Percentiles rank a stretch among this genome's conserved stretches.
Evolutionary conservation across 352 stramenopile genomes (phyloP).

Genomic region (Globisporangium apiculatum): DNA sequence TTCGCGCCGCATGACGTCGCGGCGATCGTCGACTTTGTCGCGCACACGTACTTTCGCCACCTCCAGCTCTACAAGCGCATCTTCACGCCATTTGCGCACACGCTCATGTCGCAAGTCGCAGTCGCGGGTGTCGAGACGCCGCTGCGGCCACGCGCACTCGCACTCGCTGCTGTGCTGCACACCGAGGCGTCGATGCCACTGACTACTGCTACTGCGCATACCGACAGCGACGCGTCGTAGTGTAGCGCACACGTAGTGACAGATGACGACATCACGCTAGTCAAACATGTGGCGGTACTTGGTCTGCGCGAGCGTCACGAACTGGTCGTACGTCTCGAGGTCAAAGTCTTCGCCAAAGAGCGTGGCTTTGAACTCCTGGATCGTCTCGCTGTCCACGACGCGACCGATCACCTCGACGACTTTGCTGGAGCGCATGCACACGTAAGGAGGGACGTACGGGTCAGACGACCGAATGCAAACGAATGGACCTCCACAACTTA

Average conservation of each 20-base stretch:
- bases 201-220: too few relatives aligned
- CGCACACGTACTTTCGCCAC: conserved; percentile 76
- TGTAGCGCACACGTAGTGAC: neutral
- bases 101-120: conserved; percentile 37
- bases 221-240: neutral
- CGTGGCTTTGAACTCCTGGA: conserved; percentile 84
- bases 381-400: conserved; percentile 56
- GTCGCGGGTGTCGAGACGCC: conserved; percentile 42
- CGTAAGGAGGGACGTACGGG: too few relatives aligned
- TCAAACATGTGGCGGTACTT: conserved; percentile 73
- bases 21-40: conserved; percentile 63
- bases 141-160: conserved; percentile 22
- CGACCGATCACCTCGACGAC: conserved; percentile 81
- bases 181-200: neutral
- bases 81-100: conserved; percentile 59
- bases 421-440: conserved; percentile 30
- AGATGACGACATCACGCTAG: conserved; percentile 17
- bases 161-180: conserved; percentile 31
- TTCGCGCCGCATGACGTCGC: conserved; percentile 45
- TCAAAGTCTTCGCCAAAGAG: conserved; percentile 80
- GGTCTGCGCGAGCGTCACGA: conserved; percentile 63
- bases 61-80: conserved; percentile 77
- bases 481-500: neutral
- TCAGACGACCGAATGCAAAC: too few relatives aligned
- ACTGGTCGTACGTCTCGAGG: conserved; percentile 77